These are phyloP conservation scores for Diaporthe sp. DNA, from an alignment of 2,329 filamentous ascomycete genomes.

Conservation along the genomic window DNA sequence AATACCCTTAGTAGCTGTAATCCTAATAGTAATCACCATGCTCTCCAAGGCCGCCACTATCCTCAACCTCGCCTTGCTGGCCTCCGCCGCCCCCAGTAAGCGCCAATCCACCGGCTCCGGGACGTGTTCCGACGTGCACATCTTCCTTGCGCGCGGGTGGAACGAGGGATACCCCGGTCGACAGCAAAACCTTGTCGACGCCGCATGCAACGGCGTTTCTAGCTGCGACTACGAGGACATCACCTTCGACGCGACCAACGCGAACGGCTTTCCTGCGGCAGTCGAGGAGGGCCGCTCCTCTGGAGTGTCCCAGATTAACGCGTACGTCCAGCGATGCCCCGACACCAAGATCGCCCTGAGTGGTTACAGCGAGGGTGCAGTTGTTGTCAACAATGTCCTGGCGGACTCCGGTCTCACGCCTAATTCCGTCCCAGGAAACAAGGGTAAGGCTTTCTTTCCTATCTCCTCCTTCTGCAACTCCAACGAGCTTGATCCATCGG, in stretches of 20 bases:
- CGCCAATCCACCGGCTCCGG: slow-evolving; percentile 45
- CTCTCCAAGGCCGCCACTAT: slow-evolving; percentile 2
- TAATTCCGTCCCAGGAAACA: slow-evolving; percentile 5
- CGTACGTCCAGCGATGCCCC: slow-evolving; percentile 26
- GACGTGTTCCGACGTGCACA: slow-evolving; percentile 34
- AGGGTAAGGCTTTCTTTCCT: neutral
- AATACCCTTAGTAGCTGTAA: neutral
- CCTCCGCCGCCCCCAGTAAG: slow-evolving; percentile 21
- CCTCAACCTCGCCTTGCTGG: slow-evolving; percentile 16
- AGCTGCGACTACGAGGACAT: slow-evolving; percentile 35
- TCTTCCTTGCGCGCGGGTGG: slow-evolving; percentile 39
- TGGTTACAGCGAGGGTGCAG: slow-evolving; percentile 30
- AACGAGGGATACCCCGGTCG: slow-evolving; percentile 38
- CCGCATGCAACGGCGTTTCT: slow-evolving; percentile 34
- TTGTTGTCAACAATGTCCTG: slow-evolving; percentile 7
- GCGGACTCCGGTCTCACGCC: slow-evolving; percentile 14
- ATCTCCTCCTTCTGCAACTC: neutral
- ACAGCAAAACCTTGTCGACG: slow-evolving; percentile 30
- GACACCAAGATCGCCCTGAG: slow-evolving; percentile 9
- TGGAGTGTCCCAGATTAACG: slow-evolving; percentile 14
- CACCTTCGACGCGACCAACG: slow-evolving; percentile 18
- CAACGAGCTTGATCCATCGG: too few species aligned
- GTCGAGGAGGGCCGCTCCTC: slow-evolving; percentile 7
- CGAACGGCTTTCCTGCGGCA: neutral
- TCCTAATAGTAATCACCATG: slow-evolving; percentile 21